phyloP scores from a whole-genome alignment of 306 rosid genomes.

The Lotus japonicus region DNA sequence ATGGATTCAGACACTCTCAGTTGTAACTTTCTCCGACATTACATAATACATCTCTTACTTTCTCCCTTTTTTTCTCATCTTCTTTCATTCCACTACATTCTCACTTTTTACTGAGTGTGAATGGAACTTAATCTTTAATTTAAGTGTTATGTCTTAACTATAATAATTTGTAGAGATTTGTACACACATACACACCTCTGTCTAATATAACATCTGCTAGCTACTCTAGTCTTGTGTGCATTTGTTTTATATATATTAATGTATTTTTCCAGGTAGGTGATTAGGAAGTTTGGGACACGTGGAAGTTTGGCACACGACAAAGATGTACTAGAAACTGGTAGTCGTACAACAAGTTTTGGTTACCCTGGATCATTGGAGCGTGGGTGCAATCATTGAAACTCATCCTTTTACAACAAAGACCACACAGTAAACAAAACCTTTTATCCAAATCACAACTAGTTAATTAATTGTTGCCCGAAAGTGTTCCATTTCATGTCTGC shows the following conservation, averaged over 20 bases:
- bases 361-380: constrained; percentile 20
- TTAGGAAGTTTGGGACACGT: not conserved
- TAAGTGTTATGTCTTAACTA: too few relatives aligned
- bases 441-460: not conserved
- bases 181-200: too few relatives aligned
- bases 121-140: too few relatives aligned
- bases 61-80: too few relatives aligned
- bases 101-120: too few relatives aligned
- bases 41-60: too few relatives aligned
- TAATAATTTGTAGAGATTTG: too few relatives aligned
- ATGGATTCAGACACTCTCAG: too few relatives aligned
- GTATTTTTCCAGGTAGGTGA: not conserved
- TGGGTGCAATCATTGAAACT: constrained; percentile 23
- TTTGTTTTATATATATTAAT: not conserved
- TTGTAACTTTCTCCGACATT: too few relatives aligned
- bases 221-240: not conserved
- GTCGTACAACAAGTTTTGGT: constrained; percentile 7
- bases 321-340: not conserved
- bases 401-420: constrained; percentile 19
- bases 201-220: too few relatives aligned
- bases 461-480: not conserved
- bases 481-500: not conserved
- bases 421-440: not conserved
- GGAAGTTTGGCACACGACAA: constrained; percentile 14
- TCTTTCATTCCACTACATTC: too few relatives aligned